These are phyloP conservation scores for Aspergillus fumigatiaffinis DNA, from an alignment of 2,329 filamentous ascomycete species.

Conservation along the genomic window DNA sequence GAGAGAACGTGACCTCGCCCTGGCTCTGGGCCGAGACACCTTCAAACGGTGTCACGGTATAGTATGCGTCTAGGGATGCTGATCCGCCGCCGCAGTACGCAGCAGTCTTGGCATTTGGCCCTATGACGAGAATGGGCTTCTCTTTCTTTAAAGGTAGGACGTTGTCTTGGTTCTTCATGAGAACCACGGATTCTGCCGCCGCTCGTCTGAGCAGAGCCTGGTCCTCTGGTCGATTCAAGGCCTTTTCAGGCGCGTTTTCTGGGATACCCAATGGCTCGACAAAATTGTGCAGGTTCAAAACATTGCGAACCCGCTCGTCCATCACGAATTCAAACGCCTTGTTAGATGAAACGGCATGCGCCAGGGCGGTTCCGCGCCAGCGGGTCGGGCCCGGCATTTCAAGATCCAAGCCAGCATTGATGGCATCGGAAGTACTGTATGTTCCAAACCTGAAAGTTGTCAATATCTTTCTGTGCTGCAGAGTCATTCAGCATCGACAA, in stretches of 20 bases:
- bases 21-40: conserved; percentile 37
- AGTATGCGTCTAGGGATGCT: conserved; percentile 50
- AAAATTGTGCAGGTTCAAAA: conserved; percentile 59
- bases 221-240: conserved; percentile 58
- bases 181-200: conserved; percentile 66
- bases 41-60: conserved; percentile 43
- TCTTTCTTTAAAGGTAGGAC: conserved; percentile 55
- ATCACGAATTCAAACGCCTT: conserved; percentile 55
- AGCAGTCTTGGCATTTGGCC: conserved; percentile 49
- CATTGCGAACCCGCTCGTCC: conserved; percentile 55
- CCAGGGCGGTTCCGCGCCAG: conserved; percentile 39
- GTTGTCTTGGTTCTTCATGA: conserved; percentile 67
- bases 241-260: conserved; percentile 53
- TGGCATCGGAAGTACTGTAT: conserved; percentile 43
- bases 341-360: conserved; percentile 49
- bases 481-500: not conserved
- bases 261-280: conserved; percentile 52
- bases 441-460: conserved; percentile 38
- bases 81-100: conserved; percentile 61
- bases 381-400: conserved; percentile 47
- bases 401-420: conserved; percentile 45
- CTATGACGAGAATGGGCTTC: conserved; percentile 50
- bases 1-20: conserved; percentile 47
- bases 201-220: conserved; percentile 61
- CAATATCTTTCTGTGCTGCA: not conserved